Evolutionary conservation across 192 early-diverging fungal species (phyloP), one percentile per base, ranked within the genome.

Genomic region (Entomortierella lignicola): DNA sequence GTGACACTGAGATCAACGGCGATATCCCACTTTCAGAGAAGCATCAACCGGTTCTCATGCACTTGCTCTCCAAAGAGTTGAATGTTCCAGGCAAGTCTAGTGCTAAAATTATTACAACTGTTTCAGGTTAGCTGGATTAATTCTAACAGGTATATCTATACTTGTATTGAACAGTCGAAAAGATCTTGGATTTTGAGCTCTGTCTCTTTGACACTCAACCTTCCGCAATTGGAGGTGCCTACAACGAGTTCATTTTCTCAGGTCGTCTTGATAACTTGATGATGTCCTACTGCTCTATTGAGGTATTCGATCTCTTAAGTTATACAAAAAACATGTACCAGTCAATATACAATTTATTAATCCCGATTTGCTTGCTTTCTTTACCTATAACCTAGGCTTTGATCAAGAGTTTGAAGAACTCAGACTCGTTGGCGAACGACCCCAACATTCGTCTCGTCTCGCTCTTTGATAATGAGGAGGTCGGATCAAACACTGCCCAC

Each of bases 391-490:
- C 8, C 56, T 62, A 91, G 84, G 88, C 89, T 47, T 72, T 94
- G 59, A 83, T 90, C 60, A 81, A 87, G 42, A 86, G 86, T 50
- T 71, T 83, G 30, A 83, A 79, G 51, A 51, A 30, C 55, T 55
- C 53, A 10, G 73, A 83, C 17, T 80, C 77, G 41, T 37, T 94
- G 39, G 86, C 80, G 30, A 80, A 85, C 32, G 94, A 95, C 57
- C 63, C 88, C 55, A 88, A 91, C 59, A 91, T 98, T 69, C 91
- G 97, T 51, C 82, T 99, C 43, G 88, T 96, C 41, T 88, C 93
- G 27, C 86, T 99, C 42, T 99, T 99, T 71, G 98, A 99, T 81
- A 98, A 99, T 84, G 98, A 99, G 81, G 98, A 99, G 69, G 90
- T 99, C 37, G 98, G 98, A 30, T 95, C 94, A 30, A 85, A 82